Conservation (phyloP, 2,329 filamentous ascomycete species). For the Ophiostoma pallidulum region DNA sequence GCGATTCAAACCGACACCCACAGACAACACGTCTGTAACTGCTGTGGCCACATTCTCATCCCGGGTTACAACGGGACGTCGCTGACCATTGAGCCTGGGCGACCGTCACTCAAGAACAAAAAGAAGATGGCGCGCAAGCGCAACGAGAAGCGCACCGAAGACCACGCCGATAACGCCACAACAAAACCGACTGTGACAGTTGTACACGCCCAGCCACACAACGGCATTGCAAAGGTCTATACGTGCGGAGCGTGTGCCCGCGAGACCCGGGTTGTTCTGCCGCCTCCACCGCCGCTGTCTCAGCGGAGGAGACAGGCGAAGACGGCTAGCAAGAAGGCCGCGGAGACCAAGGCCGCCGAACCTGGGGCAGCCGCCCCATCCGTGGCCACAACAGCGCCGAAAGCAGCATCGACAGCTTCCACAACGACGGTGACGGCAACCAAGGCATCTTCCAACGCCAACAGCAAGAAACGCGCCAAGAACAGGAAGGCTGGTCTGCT, state of each 20-base stretch:
- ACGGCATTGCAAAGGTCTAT: conserved; percentile 30
- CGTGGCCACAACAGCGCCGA: neutral
- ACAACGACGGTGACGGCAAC: conserved; percentile 11
- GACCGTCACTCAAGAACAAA: conserved; percentile 20
- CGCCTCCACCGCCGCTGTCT: conserved; percentile 26
- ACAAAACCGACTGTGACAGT: neutral
- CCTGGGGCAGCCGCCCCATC: conserved; percentile 11
- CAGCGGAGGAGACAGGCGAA: conserved; percentile 12
- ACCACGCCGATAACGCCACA: neutral
- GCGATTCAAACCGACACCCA: conserved; percentile 34
- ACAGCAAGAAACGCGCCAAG: conserved; percentile 52
- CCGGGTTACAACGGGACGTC: conserved; percentile 34
- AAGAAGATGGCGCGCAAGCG: neutral
- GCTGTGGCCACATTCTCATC: conserved; percentile 53
- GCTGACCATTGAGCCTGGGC: conserved; percentile 28
- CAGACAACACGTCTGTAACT: conserved; percentile 45
- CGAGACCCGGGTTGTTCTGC: conserved; percentile 33
- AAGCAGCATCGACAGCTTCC: neutral
- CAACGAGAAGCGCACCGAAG: neutral
- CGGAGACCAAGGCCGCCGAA: conserved; percentile 19
- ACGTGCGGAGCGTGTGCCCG: conserved; percentile 37
- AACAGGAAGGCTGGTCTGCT: conserved; percentile 57
- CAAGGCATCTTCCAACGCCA: conserved; percentile 17
- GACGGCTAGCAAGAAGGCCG: conserved; percentile 9
- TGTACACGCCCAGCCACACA: neutral